Evolutionary conservation across 2,329 filamentous ascomycete genomes (phyloP), one percentile per base, ranked within the genome.

Genomic region (Fonsecaea multimorphosa): DNA sequence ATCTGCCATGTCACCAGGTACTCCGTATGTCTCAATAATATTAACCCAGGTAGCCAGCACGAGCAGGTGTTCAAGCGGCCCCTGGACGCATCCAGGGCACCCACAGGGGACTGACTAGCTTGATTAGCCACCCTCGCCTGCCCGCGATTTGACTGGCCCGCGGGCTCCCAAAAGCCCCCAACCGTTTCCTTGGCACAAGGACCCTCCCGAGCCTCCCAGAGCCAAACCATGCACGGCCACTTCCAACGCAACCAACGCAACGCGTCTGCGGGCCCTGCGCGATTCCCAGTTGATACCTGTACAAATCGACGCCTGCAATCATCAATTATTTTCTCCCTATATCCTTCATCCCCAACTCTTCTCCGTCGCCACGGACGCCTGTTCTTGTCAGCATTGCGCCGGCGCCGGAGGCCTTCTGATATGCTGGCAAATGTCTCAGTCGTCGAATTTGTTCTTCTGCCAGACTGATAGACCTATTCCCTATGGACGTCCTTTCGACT

Each of bases 401-500:
- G 70, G 67, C 67, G 68, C 69, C 67, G 31, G 51, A 62, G 57
- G 63, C 22, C 38, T 40, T 49, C 54, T 58, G 56, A 63, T 46
- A 59, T 63, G 59, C 65, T 65, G 55, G 62, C 64, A 64, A 66
- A 67, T 63, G 62, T 59, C 59, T 61, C 24, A 11, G 27, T 53
- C 52, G 31, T 54, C 55, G 65, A 56, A 49, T 58, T 58, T 46
- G 16, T 44, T 40, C 32, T 31, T 49, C 29, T 24, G 24, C 52
- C 49, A 55, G 31, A 62, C 34, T 29, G 27, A 55, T 51, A 51
- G 58, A 67, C 53, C 57, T 22, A 38, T 22, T 34, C 19, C 58
- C 59, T 58, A 72, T 72, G 71, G 69, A 72, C 49, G 71, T 71
- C 61, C 65, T 71, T 14, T 59, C 67, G 56, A 61, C 67, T 61